Evolutionary conservation across 257 asterid genomes (phyloP).

Genomic region (Solanum appendiculatum): DNA sequence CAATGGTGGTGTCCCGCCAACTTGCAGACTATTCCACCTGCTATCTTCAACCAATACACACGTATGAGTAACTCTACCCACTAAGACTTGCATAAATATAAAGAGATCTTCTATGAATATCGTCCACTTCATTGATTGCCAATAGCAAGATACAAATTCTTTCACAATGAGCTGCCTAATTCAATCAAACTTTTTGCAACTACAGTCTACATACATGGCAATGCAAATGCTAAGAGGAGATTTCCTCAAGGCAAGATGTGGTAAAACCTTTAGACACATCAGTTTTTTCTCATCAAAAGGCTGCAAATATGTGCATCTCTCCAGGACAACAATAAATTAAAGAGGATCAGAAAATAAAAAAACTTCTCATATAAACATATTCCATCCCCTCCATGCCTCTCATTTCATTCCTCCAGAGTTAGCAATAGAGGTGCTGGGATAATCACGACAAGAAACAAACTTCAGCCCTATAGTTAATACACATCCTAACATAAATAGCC

Average conservation of each 20-base stretch:
- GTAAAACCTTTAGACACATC: not conserved
- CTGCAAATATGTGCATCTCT: not conserved
- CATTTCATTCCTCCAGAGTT: not conserved
- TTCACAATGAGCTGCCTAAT: not conserved
- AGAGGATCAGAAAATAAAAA: not conserved
- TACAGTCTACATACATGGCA: not conserved
- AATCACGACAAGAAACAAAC: not conserved
- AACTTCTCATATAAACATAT: not conserved
- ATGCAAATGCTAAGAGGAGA: not conserved
- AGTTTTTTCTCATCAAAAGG: not conserved
- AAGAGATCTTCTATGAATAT: not conserved
- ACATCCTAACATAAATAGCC: not conserved
- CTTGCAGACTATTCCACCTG: not conserved
- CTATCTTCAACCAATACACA: not conserved
- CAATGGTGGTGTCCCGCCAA: not conserved
- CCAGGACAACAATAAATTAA: not conserved
- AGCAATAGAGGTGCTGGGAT: not conserved
- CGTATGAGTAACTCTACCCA: not conserved
- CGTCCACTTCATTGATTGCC: not conserved
- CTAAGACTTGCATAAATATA: not conserved
- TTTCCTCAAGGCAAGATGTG: not conserved
- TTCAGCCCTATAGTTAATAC: not conserved
- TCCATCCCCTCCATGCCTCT: not conserved
- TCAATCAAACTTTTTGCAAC: not conserved
- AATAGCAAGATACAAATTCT: not conserved